Base-by-base conservation (phyloP, 2,329 filamentous ascomycete species). In the Macroventuria anomochaeta region DNA sequence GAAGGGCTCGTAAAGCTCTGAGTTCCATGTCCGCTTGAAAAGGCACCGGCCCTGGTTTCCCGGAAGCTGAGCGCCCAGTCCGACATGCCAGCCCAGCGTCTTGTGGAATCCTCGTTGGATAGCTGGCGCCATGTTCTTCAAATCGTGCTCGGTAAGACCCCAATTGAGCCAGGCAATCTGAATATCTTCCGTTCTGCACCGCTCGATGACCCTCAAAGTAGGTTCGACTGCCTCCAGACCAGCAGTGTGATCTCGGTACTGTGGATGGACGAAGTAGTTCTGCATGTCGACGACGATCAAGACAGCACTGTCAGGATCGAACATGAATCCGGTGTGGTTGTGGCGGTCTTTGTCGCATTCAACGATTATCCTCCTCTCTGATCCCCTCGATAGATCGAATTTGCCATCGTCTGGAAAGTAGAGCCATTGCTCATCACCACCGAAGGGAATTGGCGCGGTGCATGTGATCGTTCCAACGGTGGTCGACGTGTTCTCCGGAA, bases 281-380 rank as follows among this genome's bases (percentile, higher is more conserved):
- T 78, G 76, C 75, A 77, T 78, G 59, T 78, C 75, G 46, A 78
- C 70, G 26, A 77, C 63, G 23, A 77, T 70, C 25, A 77, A 58
- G 21, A 76, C 65, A 1, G 76, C 73, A 29, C 64, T 73, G 44
- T 65, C 69, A 5, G 76, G 75, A 57, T 77, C 73, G 49, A 77
- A 75, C 55, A 75, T 67, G 62, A 75, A 74, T 34, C 76, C 75
- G 15, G 69, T 70, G 57, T 78, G 75, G 59, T 76, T 73, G 50
- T 70, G 68, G 18, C 74, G 68, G 33, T 67, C 68, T 60, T 76
- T 74, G 59, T 77, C 74, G 57, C 73, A 75, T 46, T 76, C 73
- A 41, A 78, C 63, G 36, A 71, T 62, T 57, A 78, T 68, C 55
- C 71, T 74, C 43, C 64, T 67, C 49, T 64, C 55, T 33, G 70